These are phyloP conservation scores for Anethum foeniculum DNA, from an alignment of 140 eudicot species.

Conservation along the genomic window DNA sequence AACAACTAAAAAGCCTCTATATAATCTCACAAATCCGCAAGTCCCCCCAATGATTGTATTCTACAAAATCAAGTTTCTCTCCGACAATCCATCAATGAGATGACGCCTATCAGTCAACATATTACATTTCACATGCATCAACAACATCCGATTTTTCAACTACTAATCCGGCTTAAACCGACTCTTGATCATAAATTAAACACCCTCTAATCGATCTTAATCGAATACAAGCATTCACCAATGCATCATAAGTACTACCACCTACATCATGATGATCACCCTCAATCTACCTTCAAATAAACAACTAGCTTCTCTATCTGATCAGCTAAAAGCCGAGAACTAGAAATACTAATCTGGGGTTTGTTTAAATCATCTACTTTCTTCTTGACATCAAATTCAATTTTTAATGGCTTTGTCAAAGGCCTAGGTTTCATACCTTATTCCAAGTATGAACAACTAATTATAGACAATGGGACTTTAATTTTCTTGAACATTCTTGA, in stretches of 20 bases:
- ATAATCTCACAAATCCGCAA: constrained; percentile 52
- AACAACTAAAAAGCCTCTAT: constrained; percentile 59
- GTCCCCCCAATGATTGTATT: constrained; percentile 58
- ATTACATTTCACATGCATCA: constrained; percentile 80
- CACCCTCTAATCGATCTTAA: constrained; percentile 60
- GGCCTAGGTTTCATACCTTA: constrained; percentile 46
- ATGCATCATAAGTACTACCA: constrained; percentile 59
- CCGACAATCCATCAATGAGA: constrained; percentile 67
- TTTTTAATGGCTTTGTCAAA: constrained; percentile 32
- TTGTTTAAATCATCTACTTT: constrained; percentile 16
- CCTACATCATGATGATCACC: constrained; percentile 29
- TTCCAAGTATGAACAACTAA: constrained; percentile 32
- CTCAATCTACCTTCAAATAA: constrained; percentile 33
- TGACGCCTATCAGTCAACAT: constrained; percentile 65
- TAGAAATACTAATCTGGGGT: not conserved
- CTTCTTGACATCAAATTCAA: constrained; percentile 9
- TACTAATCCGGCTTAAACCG: constrained; percentile 60
- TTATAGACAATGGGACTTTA: constrained; percentile 10
- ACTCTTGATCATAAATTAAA: constrained; percentile 34
- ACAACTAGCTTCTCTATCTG: constrained; percentile 58
- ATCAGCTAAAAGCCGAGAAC: constrained; percentile 33
- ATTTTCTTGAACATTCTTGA: constrained; percentile 22
- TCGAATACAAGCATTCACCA: constrained; percentile 60
- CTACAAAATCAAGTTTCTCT: constrained; percentile 69
- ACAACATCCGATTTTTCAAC: constrained; percentile 58